A percentile compares a stretch with the other conserved stretches of the same genome.
Evolutionary conservation across 306 rosid genomes (phyloP).

Genomic region (Cucumis melo): DNA sequence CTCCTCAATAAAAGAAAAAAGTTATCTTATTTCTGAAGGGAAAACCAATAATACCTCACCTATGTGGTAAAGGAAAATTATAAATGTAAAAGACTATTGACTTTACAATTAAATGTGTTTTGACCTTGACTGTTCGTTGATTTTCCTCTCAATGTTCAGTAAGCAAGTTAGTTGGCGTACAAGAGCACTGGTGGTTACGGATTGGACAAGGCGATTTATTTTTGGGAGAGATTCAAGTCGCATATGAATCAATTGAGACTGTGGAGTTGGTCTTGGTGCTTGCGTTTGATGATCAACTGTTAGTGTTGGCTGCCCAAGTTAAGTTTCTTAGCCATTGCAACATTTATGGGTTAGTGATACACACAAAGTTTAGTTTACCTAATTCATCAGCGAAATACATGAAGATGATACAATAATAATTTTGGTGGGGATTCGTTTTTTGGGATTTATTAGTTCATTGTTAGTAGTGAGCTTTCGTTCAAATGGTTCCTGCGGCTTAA

Average conservation of each 20-base stretch:
- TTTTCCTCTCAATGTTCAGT: constrained; percentile 25
- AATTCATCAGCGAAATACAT: background rate
- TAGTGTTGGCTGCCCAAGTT: background rate
- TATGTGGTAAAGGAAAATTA: background rate
- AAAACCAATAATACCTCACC: background rate
- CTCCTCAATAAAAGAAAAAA: background rate
- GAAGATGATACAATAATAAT: background rate
- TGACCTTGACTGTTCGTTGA: background rate
- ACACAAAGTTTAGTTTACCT: background rate
- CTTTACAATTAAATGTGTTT: background rate
- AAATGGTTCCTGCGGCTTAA: background rate
- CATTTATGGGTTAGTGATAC: background rate
- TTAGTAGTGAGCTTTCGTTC: background rate
- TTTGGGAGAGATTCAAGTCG: constrained; percentile 88
- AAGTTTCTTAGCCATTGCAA: background rate
- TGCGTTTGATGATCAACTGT: background rate
- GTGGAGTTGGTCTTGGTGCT: background rate
- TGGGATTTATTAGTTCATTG: background rate
- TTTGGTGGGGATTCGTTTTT: background rate
- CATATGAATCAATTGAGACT: constrained; percentile 18
- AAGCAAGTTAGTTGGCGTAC: constrained; percentile 99
- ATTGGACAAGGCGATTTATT: constrained; percentile 70
- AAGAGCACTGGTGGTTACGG: constrained; percentile 68
- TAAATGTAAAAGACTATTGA: background rate
- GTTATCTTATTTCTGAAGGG: background rate